phyloP scores from a whole-genome alignment of 2,329 filamentous ascomycete genomes.

The Cladobotryum protrusum region DNA sequence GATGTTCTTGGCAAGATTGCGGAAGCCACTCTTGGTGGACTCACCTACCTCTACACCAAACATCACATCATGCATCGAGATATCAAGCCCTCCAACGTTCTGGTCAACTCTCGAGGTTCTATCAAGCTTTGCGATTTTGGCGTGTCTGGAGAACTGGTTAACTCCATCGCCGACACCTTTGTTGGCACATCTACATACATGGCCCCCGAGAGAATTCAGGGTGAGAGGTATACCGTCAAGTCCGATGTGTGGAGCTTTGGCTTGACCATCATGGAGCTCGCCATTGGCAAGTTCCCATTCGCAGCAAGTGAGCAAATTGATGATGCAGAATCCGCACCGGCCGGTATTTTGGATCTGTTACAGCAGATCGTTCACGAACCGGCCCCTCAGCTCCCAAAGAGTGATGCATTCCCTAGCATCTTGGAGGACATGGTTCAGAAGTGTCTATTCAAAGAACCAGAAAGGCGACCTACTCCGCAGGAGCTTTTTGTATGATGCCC shows the following conservation, averaged over 20 bases:
- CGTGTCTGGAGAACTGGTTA: constrained; percentile 95
- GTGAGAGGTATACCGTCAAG: constrained; percentile 94
- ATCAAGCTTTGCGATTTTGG: constrained; percentile 99
- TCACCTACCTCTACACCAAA: constrained; percentile 90
- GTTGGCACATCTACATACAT: constrained; percentile 99
- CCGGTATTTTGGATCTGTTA: constrained; percentile 89
- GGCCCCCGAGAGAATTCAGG: constrained; percentile 96
- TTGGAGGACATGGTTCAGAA: constrained; percentile 96
- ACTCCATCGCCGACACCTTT: constrained; percentile 96
- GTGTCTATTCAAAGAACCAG: constrained; percentile 84
- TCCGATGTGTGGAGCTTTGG: constrained; percentile 99
- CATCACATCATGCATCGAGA: constrained; percentile 99
- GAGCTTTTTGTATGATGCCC: constrained; percentile 74
- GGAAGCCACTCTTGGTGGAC: constrained; percentile 84
- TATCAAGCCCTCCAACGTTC: constrained; percentile 96
- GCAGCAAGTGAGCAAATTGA: constrained; percentile 63
- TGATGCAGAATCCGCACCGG: constrained; percentile 75
- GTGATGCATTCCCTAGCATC: constrained; percentile 91
- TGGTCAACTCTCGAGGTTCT: constrained; percentile 87
- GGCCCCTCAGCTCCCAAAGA: constrained; percentile 88
- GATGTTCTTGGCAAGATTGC: constrained; percentile 97
- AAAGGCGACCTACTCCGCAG: constrained; percentile 82
- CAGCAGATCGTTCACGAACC: constrained; percentile 98
- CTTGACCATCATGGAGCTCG: constrained; percentile 90
- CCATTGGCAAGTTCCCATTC: constrained; percentile 96